Evolutionary conservation across 139 green algal genomes (phyloP), one percentile per base, ranked within the genome.

Genomic region (Zygnema cylindricum): DNA sequence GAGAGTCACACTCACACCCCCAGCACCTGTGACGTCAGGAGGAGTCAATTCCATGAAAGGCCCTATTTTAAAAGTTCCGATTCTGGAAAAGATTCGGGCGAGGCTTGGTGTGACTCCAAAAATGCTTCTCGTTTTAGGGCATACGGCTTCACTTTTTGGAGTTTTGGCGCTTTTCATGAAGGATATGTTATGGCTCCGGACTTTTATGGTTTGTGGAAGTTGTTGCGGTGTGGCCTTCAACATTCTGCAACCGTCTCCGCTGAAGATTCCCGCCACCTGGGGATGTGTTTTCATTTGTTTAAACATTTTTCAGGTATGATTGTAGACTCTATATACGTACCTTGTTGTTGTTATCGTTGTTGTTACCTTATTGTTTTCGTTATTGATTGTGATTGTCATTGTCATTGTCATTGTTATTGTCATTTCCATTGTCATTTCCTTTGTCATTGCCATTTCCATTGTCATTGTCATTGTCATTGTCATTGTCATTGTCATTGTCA

Each of bases 161-260:
- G 75, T 89, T 22, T n/a, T 89, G 33, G 84, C 84, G 2, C 76
- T 89, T 2, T 89, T 84, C 40, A 89, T 89, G 84, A 89, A 89
- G 42, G 84, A 89, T 75, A 89, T 89, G 75, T 39, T 89, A 21
- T 89, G 39, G 71, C 76, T 89, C 7, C 84, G 84, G 76, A 63
- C 23, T 7, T 89, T 89, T 7, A 85, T 89, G 75, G 75, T 89
- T n/a, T 89, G 84, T 25, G 84, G 84, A 35, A 88, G 84, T 75
- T 69, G 69, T 54, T 89, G 73, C 73, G 84, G 84, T 16, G 16
- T 89, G 2, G 23, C 32, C 11, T 89, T 89, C 84, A 89, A 89
- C 35, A 38, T 89, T 11, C 76, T 89, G 76, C 73, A 86, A 16
- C 84, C 84, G 2, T 75, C 38, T 2, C 84, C 84, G 32, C 3